Conservation (phyloP, 495 filamentous ascomycete genomes). For the Xylaria venustula region DNA sequence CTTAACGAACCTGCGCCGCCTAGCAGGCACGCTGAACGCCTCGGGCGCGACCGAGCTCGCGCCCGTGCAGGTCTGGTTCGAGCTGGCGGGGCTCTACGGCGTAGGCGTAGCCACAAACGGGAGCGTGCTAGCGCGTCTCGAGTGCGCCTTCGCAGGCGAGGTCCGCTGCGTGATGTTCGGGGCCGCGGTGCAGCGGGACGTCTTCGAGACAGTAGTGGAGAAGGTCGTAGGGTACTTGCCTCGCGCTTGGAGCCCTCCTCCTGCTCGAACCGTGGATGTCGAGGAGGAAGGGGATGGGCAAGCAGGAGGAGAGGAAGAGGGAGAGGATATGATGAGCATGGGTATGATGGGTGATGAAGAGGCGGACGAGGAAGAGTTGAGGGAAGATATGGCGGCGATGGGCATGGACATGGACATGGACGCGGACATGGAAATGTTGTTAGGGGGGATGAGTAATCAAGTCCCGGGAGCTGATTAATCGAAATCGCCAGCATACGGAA, state of each 20-base stretch:
- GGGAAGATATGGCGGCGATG: background rate
- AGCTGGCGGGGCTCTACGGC: slow-evolving; percentile 35
- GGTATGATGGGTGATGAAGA: background rate
- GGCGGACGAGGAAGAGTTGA: background rate
- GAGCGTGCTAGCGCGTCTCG: slow-evolving; percentile 24
- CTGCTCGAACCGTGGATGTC: too few relatives aligned
- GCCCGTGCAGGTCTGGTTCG: slow-evolving; percentile 54
- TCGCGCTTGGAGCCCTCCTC: background rate
- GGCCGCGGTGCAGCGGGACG: slow-evolving; percentile 38
- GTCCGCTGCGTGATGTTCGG: slow-evolving; percentile 44
- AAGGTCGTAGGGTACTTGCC: slow-evolving; percentile 15
- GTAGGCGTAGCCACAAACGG: slow-evolving; percentile 20
- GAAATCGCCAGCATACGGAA: too few relatives aligned
- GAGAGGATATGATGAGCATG: background rate
- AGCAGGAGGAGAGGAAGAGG: background rate
- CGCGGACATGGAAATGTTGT: background rate
- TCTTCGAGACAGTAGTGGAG: slow-evolving; percentile 40
- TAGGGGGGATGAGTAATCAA: background rate
- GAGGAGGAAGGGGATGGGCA: background rate
- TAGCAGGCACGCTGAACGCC: slow-evolving; percentile 37
- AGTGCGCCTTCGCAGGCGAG: slow-evolving; percentile 30
- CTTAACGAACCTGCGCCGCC: slow-evolving; percentile 35
- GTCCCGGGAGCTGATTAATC: too few relatives aligned
- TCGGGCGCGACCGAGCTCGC: slow-evolving; percentile 40
- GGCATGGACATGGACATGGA: background rate